Conservation (phyloP, 2,329 filamentous ascomycete genomes). For the Exophiala dermatitidis region DNA sequence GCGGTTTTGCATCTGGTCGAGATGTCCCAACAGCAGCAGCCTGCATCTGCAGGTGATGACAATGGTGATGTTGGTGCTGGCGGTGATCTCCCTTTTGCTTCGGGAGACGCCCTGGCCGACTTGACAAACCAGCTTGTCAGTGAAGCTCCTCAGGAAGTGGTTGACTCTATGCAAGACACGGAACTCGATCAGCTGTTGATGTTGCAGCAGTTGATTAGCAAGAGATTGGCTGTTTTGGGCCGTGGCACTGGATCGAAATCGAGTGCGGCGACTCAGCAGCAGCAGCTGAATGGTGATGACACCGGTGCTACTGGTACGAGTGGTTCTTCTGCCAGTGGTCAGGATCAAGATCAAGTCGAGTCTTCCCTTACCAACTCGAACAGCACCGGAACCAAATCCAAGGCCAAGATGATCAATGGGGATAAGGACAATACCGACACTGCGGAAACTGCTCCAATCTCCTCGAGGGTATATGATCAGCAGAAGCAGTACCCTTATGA, state of each 20-base stretch:
- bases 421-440: too few relatives aligned
- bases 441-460: too few relatives aligned
- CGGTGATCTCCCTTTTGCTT: background rate
- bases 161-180: slow-evolving; percentile 9
- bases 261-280: too few relatives aligned
- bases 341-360: too few relatives aligned
- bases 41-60: too few relatives aligned
- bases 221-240: slow-evolving; percentile 17
- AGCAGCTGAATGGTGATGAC: slow-evolving; percentile 6
- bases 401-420: background rate
- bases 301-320: too few relatives aligned
- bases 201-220: slow-evolving; percentile 20
- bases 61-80: too few relatives aligned
- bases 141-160: slow-evolving; percentile 24
- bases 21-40: slow-evolving; percentile 14
- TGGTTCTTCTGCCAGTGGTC: background rate
- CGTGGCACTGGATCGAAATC: background rate
- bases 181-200: slow-evolving; percentile 20
- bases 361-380: background rate
- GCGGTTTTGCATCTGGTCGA: slow-evolving; percentile 20
- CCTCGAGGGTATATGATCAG: background rate
- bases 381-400: background rate
- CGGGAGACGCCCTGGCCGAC: slow-evolving; percentile 19
- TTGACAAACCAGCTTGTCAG: slow-evolving; percentile 23
- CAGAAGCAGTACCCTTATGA: background rate